Base-by-base conservation (phyloP, 1,284 basidiomycete species). In the Pseudozyma hubeiensis region DNA sequence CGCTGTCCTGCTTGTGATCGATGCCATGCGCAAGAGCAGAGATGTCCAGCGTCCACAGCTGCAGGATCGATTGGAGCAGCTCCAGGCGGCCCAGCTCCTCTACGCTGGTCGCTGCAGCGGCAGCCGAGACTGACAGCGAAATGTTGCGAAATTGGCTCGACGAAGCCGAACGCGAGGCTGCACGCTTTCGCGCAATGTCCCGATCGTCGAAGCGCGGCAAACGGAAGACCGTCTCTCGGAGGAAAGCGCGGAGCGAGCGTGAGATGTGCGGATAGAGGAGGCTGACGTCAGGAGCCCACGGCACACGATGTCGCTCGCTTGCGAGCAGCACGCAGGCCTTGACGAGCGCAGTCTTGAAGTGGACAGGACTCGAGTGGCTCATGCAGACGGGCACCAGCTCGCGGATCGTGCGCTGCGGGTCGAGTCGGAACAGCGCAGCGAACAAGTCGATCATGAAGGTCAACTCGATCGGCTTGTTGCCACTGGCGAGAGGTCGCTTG, bases 351-450 rank as follows among this genome's bases (percentile, higher is more conserved):
- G 78, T 70, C 44, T 78, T 78, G 66, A 79, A 80, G 40, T 73
- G 57, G 11, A 69, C 56, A 1, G 80, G 76, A 47, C 71, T 77
- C 13, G 61, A 57, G 4, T 76, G 71, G 24, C 68, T 50, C 63
- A 77, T 66, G 58, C 77, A 82, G 43, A 73, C 35, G 13, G 79
- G 79, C 7, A 80, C 68, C 16, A 81, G 57, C 40, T 78, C 74
- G 37, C 65, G 62, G 17, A 80, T 61, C 19, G 74, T 74, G 43
- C 63, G 70, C 17, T 75, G 55, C 3, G 80, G 79, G 49, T 83
- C 81, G n/a, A 84, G 68, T 14, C 77, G 77, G 65, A 74, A 84
- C n/a, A 80, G 65, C 8, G 80, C 75, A 34, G 75, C 79, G 30
- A 84, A 75, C 24, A 77, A 68, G 30, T 81, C 82, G 54, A 75